phyloP scores from a whole-genome alignment of 1,284 basidiomycete species.

The Meripilus lineatus region DNA sequence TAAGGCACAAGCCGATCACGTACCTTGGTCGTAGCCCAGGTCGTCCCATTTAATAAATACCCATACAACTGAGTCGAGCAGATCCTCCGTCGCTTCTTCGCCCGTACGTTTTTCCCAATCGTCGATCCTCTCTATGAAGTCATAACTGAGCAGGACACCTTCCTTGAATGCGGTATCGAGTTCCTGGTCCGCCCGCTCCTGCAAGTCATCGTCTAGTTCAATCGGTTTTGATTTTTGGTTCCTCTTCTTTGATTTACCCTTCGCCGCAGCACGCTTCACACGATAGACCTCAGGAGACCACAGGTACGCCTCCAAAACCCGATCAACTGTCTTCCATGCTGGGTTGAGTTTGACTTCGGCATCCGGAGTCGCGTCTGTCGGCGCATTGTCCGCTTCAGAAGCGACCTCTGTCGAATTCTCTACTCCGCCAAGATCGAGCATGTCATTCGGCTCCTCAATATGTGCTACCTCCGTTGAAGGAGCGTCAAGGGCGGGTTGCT shows the following conservation, averaged over 20 bases:
- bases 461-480: slow-evolving; percentile 25
- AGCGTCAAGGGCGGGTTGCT: slow-evolving; percentile 36
- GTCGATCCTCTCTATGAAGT: slow-evolving; percentile 47
- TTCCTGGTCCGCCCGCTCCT: slow-evolving; percentile 25
- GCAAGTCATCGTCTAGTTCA: slow-evolving; percentile 23
- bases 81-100: slow-evolving; percentile 39
- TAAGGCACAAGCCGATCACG: slow-evolving; percentile 16
- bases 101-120: slow-evolving; percentile 54
- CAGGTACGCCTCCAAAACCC: slow-evolving; percentile 72
- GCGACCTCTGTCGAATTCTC: slow-evolving; percentile 21
- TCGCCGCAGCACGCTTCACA: slow-evolving; percentile 7
- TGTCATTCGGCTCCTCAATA: slow-evolving; percentile 28
- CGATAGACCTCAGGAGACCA: slow-evolving; percentile 37
- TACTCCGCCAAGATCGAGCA: slow-evolving; percentile 28
- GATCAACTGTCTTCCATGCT: slow-evolving; percentile 76
- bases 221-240: slow-evolving; percentile 25
- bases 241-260: slow-evolving; percentile 13
- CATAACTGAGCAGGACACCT: slow-evolving; percentile 53
- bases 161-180: slow-evolving; percentile 39
- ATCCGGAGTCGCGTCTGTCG: slow-evolving; percentile 35
- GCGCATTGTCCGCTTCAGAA: slow-evolving; percentile 17
- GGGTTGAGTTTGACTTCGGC: slow-evolving; percentile 70
- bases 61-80: slow-evolving; percentile 67
- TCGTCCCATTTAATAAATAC: slow-evolving; percentile 89
- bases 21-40: slow-evolving; percentile 85